A percentile compares a stretch with the other conserved stretches of the same genome.
phyloP scores from a whole-genome alignment of 768 basidiomycete genomes.

The Serendipita sp. region DNA sequence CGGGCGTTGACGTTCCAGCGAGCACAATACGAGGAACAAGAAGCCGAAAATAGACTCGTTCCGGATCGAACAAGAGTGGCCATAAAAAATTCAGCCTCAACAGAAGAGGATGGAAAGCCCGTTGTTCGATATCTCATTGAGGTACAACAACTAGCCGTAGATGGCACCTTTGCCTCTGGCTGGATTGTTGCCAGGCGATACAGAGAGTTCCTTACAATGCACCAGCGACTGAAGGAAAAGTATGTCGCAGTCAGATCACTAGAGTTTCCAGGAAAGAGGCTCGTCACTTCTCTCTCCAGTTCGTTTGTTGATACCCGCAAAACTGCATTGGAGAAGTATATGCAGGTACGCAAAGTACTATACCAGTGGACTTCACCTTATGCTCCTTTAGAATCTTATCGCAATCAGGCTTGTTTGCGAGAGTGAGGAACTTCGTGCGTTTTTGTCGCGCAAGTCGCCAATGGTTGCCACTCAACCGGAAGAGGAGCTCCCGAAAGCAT shows the following conservation, averaged over 20 bases:
- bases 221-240: constrained; percentile 68
- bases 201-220: constrained; percentile 86
- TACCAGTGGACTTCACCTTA: neutral
- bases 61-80: constrained; percentile 72
- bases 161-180: constrained; percentile 64
- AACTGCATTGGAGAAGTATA: constrained; percentile 68
- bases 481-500: constrained; percentile 23
- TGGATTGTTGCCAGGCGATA: constrained; percentile 92
- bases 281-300: constrained; percentile 76
- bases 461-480: constrained; percentile 43
- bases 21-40: constrained; percentile 85
- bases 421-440: constrained; percentile 64
- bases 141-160: constrained; percentile 69
- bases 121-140: constrained; percentile 87
- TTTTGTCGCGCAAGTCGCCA: constrained; percentile 77
- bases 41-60: constrained; percentile 72
- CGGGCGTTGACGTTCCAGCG: constrained; percentile 79
- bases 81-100: constrained; percentile 68
- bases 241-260: constrained; percentile 47
- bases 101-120: constrained; percentile 73
- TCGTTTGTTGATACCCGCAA: constrained; percentile 74
- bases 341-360: constrained; percentile 44
- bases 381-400: constrained; percentile 43
- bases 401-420: constrained; percentile 61
- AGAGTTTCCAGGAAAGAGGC: constrained; percentile 87